Conservation (phyloP, 2,329 filamentous ascomycete species). For the Arthrocladium fulminans region DNA sequence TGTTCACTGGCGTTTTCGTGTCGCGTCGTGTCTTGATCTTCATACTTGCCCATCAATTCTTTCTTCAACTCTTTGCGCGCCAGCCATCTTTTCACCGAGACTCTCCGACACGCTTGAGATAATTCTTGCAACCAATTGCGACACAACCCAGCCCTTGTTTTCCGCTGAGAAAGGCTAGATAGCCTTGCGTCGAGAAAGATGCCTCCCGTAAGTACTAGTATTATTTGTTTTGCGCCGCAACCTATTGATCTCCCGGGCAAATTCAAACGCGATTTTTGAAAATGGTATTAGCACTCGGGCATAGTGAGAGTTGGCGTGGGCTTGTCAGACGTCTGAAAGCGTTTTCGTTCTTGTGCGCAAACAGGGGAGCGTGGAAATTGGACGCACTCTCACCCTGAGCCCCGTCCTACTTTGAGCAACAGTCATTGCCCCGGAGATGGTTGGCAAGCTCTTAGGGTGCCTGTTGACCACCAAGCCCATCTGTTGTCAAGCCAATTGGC, state of each 20-base stretch:
- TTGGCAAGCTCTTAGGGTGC: neutral
- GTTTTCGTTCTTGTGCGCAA: too few species aligned
- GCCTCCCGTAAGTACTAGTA: slow-evolving; percentile 4
- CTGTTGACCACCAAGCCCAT: neutral
- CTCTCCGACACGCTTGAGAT: neutral
- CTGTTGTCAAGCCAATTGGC: neutral
- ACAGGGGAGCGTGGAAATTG: too few species aligned
- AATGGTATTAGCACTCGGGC: neutral
- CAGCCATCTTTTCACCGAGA: neutral
- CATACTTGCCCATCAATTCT: neutral
- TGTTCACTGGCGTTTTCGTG: neutral
- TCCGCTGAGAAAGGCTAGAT: neutral
- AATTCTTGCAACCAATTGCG: neutral
- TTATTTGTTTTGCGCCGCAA: neutral
- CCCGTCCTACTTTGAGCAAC: too few species aligned
- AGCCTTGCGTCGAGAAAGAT: neutral
- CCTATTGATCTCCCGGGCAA: neutral
- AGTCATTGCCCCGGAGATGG: neutral
- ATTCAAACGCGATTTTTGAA: too few species aligned
- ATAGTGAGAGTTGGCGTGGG: neutral
- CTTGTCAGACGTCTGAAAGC: neutral
- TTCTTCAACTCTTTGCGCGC: neutral
- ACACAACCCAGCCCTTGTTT: neutral
- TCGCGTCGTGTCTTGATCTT: neutral
- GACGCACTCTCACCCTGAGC: too few species aligned